phyloP scores from a whole-genome alignment of 192 early-diverging fungal genomes.

The Gamsiella multidivaricata region DNA sequence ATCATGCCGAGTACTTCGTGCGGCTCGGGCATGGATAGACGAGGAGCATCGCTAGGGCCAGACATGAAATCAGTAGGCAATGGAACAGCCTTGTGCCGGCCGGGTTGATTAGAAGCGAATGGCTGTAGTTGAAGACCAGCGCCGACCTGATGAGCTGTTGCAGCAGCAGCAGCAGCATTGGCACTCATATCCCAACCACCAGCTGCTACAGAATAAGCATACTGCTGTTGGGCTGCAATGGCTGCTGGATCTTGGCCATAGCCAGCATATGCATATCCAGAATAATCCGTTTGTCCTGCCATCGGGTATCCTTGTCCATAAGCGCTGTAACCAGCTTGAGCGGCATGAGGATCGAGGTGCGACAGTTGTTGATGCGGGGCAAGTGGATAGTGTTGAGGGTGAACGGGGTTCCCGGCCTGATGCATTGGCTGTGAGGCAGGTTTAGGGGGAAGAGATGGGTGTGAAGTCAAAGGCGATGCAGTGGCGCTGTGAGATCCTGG shows the following conservation, averaged over 20 bases:
- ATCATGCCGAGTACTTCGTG: conserved; percentile 63
- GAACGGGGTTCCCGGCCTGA: conserved; percentile 21
- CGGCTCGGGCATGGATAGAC: conserved; percentile 67
- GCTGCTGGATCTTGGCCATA: conserved; percentile 47
- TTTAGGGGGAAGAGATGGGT: conserved; percentile 52
- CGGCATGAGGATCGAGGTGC: conserved; percentile 21
- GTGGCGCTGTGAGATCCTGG: conserved; percentile 38
- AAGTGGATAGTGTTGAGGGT: conserved; percentile 44
- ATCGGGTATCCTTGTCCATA: conserved; percentile 28
- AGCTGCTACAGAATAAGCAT: conserved; percentile 41
- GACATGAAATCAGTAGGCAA: conserved; percentile 69
- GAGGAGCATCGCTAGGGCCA: conserved; percentile 61
- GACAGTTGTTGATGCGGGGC: conserved; percentile 42
- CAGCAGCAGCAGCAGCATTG: conserved; percentile 15
- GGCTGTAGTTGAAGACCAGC: conserved; percentile 36
- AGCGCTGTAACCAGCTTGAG: conserved; percentile 29
- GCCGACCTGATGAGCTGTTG: conserved; percentile 16
- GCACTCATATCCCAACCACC: conserved; percentile 46
- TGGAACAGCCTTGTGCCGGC: conserved; percentile 63
- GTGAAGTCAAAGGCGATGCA: conserved; percentile 31
- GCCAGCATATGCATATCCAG: conserved; percentile 38
- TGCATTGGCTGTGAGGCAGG: conserved; percentile 42
- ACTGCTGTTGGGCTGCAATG: conserved; percentile 20
- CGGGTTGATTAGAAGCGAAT: conserved; percentile 56
- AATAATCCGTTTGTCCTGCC: conserved; percentile 43